phyloP scores from a whole-genome alignment of 495 filamentous ascomycete species.

The Barbatosphaeria neglecta region DNA sequence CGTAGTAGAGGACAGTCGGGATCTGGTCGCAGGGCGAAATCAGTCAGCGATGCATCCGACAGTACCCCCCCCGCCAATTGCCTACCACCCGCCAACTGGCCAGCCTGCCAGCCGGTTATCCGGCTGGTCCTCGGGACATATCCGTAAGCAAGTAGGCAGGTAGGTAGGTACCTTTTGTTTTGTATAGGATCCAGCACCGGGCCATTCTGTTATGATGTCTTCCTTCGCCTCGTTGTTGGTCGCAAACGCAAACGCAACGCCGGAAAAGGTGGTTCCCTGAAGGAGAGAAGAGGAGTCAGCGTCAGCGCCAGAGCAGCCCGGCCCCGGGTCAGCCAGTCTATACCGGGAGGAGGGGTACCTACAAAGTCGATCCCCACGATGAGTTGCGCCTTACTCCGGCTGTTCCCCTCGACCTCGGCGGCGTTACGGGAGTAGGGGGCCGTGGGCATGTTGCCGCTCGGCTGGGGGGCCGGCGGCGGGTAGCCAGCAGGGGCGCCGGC shows the following conservation, averaged over 20 bases:
- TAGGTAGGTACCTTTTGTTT: slow-evolving; percentile 59
- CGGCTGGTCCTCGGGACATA: too few relatives aligned
- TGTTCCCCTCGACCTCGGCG: slow-evolving; percentile 79
- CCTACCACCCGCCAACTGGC: too few relatives aligned
- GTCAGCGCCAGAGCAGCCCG: not conserved
- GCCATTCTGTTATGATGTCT: slow-evolving; percentile 71
- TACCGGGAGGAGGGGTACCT: too few relatives aligned
- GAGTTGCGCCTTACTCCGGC: slow-evolving; percentile 66
- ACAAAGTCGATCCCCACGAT: slow-evolving; percentile 79
- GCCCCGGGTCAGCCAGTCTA: too few relatives aligned
- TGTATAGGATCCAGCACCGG: slow-evolving; percentile 61
- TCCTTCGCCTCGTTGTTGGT: slow-evolving; percentile 68
- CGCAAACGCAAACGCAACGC: slow-evolving; percentile 64
- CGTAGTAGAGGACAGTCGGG: slow-evolving; percentile 64
- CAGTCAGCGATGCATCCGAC: not conserved
- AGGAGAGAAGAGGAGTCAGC: slow-evolving; percentile 13
- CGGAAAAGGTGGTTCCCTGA: slow-evolving; percentile 65
- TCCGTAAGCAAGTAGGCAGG: too few relatives aligned
- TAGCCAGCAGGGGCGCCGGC: slow-evolving; percentile 26
- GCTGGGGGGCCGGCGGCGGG: slow-evolving; percentile 31
- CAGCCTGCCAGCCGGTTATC: too few relatives aligned
- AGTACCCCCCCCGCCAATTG: too few relatives aligned
- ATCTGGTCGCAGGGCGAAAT: slow-evolving; percentile 39
- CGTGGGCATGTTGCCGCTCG: slow-evolving; percentile 21
- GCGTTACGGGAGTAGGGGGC: slow-evolving; percentile 42